A percentile compares a stretch with the other conserved stretches of the same genome.
Evolutionary conservation across 1,284 basidiomycete species (phyloP).

Genomic region (Cutaneotrichosporon cavernicola): DNA sequence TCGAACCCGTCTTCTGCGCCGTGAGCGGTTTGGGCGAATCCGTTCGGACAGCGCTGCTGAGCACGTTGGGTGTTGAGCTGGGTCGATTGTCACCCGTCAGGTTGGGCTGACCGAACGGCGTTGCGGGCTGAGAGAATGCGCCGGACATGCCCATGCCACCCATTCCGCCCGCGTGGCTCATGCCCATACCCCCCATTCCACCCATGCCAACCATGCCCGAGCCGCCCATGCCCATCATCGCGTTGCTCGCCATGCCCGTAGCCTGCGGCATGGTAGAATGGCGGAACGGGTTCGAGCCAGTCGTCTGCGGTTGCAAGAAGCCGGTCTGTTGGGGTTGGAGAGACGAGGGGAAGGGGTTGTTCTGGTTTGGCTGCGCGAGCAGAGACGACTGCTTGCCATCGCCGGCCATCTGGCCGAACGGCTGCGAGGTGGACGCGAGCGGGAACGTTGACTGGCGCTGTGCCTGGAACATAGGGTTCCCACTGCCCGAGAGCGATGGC

Average conservation of each 20-base stretch:
- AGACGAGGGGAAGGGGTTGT: slow-evolving; percentile 23
- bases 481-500: slow-evolving; percentile 52
- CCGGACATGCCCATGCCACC: slow-evolving; percentile 3
- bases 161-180: neutral
- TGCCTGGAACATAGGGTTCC: slow-evolving; percentile 68
- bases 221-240: slow-evolving; percentile 17
- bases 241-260: slow-evolving; percentile 16
- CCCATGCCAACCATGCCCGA: slow-evolving; percentile 20
- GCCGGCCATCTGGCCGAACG: neutral
- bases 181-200: neutral
- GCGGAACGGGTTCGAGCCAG: slow-evolving; percentile 66
- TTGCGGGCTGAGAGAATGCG: slow-evolving; percentile 47
- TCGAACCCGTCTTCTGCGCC: slow-evolving; percentile 87
- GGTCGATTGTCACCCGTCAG: neutral
- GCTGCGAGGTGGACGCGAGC: neutral
- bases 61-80: slow-evolving; percentile 16
- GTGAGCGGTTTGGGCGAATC: slow-evolving; percentile 62
- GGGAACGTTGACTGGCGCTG: slow-evolving; percentile 20
- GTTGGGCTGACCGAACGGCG: slow-evolving; percentile 58
- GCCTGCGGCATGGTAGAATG: slow-evolving; percentile 46
- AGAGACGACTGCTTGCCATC: slow-evolving; percentile 53
- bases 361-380: slow-evolving; percentile 10
- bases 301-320: slow-evolving; percentile 55
- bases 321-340: slow-evolving; percentile 55
- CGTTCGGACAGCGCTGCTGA: slow-evolving; percentile 27